Base-by-base conservation (phyloP, 371 early-diverging fungal genomes). In the Lichtheimia ramosa region DNA sequence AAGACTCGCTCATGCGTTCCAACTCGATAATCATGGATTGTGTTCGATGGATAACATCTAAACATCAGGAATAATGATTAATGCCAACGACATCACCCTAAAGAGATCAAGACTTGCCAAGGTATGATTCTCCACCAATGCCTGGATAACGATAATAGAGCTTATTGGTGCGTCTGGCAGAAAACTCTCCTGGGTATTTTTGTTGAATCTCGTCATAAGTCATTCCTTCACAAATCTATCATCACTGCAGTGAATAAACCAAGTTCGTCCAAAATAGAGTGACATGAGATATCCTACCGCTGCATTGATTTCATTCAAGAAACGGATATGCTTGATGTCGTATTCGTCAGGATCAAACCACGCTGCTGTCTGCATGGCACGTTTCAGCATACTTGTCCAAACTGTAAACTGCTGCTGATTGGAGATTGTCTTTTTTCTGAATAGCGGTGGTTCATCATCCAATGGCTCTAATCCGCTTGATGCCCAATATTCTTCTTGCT, bases 101-200 rank as follows among this genome's bases (percentile, higher is more conserved):
- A 24, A 54, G 28, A 21, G 13, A 5, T 53, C 3, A 21, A 23
- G 1, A 40, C 62, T 58, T 66, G 65, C 68, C 69, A 34, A 83
- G 64, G 59, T 92, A 92, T 12, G 88, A 88, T 65, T 94, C 93
- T 1, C 93, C 93, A 46, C 94, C 93, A 66, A 89, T 82, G 13
- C 93, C 93, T n/a, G 92, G 91, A 66, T 93, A 94, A 27, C 94
- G 75, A 59, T 91, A 92, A 59, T 83, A 78, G n/a, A 94, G 73
- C 69, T 94, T 93, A 65, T 89, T 86, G n/a, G 73, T 68, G 58
- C 77, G 72, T 27, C 93, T 80, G 42, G 83, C 84, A 25, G 72
- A 56, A 59, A 77, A 89, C 52, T 91, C 90, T 8, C 79, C 71
- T 2, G 92, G 92, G 56, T 85, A 86, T 34, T 65, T 59, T 55